Evolutionary conservation across 2,329 filamentous ascomycete species (phyloP), one percentile per base, ranked within the genome.

Genomic region (Coleophoma crateriformis): DNA sequence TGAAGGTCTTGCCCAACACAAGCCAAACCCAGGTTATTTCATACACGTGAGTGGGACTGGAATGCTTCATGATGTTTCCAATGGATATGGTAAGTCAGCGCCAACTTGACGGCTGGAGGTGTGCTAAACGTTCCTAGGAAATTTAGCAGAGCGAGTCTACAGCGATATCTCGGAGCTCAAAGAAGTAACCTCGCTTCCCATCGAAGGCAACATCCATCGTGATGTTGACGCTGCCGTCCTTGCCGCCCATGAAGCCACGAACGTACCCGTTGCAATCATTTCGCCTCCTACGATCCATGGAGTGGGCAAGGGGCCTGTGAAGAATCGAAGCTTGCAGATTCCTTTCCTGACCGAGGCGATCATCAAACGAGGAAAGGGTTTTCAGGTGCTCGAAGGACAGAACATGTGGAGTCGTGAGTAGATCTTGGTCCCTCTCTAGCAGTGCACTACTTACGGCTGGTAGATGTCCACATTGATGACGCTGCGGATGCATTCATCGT

Each of bases 181-280:
- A 12, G 75, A 77, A 41, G 69, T 86, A 34, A 69, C 78, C 1
- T 72, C 61, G 11, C 59, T 87, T 0, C 82, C 82, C 1, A 69
- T 75, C 0, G 77, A 82, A 59, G 60, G 67, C 0, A 82, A 76
- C 10, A 61, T 74, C 20, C 87, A 90, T 67, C 79, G 84, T 13
- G 72, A 83, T 58, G 78, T 89, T 4, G 87, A 92, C 65, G 79
- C 82, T 62, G 73, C 88, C 20, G 77, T 90, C n/a, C 68, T 74
- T 27, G 68, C 56, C 0, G 56, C 49, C 1, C 68, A 70, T n/a
- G 64, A 65, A 6, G 64, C 68, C 49, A 63, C 72, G 10, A 65
- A 65, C 0, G 70, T 84, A 11, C 78, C 77, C 59, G 79, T 78
- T 0, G 81, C 75, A 20, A 76, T 87, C 27, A 72, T 87, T 3